Percentiles rank a stretch among this genome's conserved stretches.
phyloP scores from a whole-genome alignment of 768 basidiomycete species.

The Naganishia kalamii region DNA sequence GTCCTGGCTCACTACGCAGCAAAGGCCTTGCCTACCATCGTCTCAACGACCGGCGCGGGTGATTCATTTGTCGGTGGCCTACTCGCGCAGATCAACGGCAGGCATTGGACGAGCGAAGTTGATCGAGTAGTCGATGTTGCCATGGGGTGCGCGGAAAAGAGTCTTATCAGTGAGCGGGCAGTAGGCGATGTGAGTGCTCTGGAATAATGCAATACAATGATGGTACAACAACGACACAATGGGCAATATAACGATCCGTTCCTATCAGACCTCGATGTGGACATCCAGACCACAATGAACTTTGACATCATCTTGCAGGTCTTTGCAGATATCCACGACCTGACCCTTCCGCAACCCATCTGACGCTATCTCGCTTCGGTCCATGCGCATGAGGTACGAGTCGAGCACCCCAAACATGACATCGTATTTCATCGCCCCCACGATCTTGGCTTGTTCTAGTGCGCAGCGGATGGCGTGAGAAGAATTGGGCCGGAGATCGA shows the following conservation, averaged over 20 bases:
- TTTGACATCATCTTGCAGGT: neutral
- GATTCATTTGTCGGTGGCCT: slow-evolving; percentile 82
- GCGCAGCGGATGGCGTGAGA: slow-evolving; percentile 3
- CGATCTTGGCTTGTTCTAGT: slow-evolving; percentile 1
- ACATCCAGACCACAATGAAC: neutral
- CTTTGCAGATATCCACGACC: neutral
- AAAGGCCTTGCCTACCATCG: slow-evolving; percentile 47
- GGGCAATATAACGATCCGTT: neutral
- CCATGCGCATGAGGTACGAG: slow-evolving; percentile 1
- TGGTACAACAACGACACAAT: neutral
- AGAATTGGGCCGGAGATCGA: neutral
- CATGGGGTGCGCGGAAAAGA: slow-evolving; percentile 10
- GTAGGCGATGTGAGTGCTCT: neutral
- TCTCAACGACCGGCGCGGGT: slow-evolving; percentile 86
- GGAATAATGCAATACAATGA: neutral
- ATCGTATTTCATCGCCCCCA: neutral
- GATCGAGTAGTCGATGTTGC: neutral
- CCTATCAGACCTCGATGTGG: neutral
- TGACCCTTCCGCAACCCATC: neutral
- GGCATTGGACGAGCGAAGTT: neutral
- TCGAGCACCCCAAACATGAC: slow-evolving; percentile 4
- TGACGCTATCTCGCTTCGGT: neutral
- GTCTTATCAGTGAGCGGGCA: slow-evolving; percentile 12
- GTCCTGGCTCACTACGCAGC: slow-evolving; percentile 63
- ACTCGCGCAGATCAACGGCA: slow-evolving; percentile 55